Conservation (phyloP, 495 filamentous ascomycete genomes). For the Penicillium waksmanii region DNA sequence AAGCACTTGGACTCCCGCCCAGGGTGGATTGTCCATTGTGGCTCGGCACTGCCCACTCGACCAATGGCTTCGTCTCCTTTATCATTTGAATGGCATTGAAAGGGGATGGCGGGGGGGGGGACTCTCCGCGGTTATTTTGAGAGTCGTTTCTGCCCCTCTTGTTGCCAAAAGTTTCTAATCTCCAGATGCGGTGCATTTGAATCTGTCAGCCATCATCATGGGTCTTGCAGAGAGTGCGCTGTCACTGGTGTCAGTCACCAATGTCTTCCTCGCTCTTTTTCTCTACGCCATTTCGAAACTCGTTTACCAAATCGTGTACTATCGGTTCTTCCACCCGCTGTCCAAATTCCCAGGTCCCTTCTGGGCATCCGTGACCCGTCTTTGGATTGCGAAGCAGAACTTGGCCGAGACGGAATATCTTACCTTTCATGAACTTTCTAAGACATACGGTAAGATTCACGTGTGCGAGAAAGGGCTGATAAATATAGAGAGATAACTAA, state of each 20-base stretch:
- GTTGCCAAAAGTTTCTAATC: slow-evolving; percentile 3
- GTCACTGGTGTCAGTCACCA: slow-evolving; percentile 39
- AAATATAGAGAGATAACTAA: background rate
- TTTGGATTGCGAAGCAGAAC: slow-evolving; percentile 55
- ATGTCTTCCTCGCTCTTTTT: slow-evolving; percentile 28
- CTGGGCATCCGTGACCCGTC: slow-evolving; percentile 53
- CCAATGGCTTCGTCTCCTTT: slow-evolving; percentile 21
- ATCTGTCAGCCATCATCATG: slow-evolving; percentile 27
- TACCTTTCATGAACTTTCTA: slow-evolving; percentile 42
- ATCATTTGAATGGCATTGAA: slow-evolving; percentile 11
- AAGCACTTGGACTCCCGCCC: slow-evolving; percentile 3
- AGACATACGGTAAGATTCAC: slow-evolving; percentile 53
- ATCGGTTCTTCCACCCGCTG: slow-evolving; percentile 57
- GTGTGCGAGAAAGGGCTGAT: too few species aligned
- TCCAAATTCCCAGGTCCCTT: slow-evolving; percentile 57
- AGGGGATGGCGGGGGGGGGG: background rate
- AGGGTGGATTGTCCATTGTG: slow-evolving; percentile 2
- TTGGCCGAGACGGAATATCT: slow-evolving; percentile 45
- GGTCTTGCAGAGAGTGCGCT: slow-evolving; percentile 31
- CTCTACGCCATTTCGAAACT: slow-evolving; percentile 34
- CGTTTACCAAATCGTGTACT: slow-evolving; percentile 46
- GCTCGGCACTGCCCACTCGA: background rate
- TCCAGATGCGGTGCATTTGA: slow-evolving; percentile 15
- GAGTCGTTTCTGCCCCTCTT: background rate
- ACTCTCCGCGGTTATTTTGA: slow-evolving; percentile 7